Conservation (phyloP, 108 stramenopile species). For the Skeletonema costatum region DNA sequence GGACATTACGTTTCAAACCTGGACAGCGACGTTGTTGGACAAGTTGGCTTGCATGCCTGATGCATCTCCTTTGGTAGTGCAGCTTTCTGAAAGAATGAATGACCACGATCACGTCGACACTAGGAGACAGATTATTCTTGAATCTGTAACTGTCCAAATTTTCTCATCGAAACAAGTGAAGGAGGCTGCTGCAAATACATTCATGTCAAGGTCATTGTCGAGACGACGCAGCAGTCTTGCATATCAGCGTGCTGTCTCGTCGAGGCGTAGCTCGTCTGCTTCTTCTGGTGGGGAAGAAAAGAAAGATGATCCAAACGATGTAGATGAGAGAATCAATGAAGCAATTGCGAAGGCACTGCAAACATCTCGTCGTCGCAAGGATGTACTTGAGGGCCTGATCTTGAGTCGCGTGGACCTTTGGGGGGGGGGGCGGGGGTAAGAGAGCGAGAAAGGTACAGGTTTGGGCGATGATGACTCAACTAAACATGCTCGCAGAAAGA, state of each 20-base stretch:
- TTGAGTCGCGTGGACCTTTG: too few species aligned
- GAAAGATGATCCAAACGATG: background rate
- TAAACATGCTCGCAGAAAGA: background rate
- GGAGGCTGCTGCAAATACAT: conserved; percentile 7
- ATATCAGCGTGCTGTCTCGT: background rate
- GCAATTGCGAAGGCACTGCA: too few species aligned
- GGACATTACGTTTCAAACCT: conserved; percentile 3
- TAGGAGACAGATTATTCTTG: background rate
- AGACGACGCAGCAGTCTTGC: background rate
- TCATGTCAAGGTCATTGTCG: background rate
- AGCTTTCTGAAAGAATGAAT: conserved; percentile 5
- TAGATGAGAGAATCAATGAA: background rate
- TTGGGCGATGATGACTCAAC: background rate
- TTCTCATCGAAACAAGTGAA: conserved; percentile 5
- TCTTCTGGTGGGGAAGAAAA: too few species aligned
- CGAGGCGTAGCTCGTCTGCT: background rate
- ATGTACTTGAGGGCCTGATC: too few species aligned
- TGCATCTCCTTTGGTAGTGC: conserved; percentile 6
- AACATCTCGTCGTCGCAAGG: too few species aligned
- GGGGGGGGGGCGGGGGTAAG: too few species aligned
- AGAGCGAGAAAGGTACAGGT: background rate
- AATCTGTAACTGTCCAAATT: background rate
- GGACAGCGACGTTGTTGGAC: conserved; percentile 1
- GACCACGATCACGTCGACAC: background rate
- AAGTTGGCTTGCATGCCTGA: background rate